Base-by-base conservation (phyloP, 306 rosid genomes). In the Crataegus laevigata region DNA sequence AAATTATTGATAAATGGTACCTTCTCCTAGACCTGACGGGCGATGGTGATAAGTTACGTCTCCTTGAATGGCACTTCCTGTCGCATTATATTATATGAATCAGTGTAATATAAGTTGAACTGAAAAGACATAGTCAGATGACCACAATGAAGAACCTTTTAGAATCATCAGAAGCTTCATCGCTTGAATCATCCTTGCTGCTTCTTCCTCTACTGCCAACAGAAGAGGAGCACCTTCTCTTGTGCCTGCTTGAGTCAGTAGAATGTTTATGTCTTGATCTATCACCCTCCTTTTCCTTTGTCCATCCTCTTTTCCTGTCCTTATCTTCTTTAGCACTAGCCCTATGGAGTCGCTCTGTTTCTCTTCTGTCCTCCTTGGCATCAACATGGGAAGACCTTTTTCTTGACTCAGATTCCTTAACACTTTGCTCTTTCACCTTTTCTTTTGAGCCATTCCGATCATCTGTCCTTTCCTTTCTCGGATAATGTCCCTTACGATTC, bases 1-100 rank as follows among this genome's bases (percentile, higher is more conserved):
- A 66, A 15, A 5, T 6, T 71, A 62, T 59, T 80, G 64, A 84
- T 42, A 87, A 82, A 83, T 30, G 57, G 72, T 92, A 94, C 99
- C 99, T 94, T 89, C 91, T 84, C 79, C 87, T 90, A 75, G 97
- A 92, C 88, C 90, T 84, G 82, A 85, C 85, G 13, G 96, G 96
- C 66, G 97, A 94, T 32, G 93, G 93, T 43, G 99, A 92, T 30
- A 71, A 85, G 79, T 88, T 84, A n/a, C 77, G 91, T 80, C 83
- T 92, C 82, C 96, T 90, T 68, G 96, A 88, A 73, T 63, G 94
- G 73, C 28, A 71, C 86, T 90, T 94, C 93, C 99, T 94, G 92
- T 86, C 71, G 75, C 58, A 83, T 54, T 36, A 64, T 62, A 58
- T 32, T 69, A 42, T 13, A 79, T 84, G 78, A 90, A 71, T 78